phyloP scores from a whole-genome alignment of 176 grass and related monocot genomes.

The Cenchrus americanus region DNA sequence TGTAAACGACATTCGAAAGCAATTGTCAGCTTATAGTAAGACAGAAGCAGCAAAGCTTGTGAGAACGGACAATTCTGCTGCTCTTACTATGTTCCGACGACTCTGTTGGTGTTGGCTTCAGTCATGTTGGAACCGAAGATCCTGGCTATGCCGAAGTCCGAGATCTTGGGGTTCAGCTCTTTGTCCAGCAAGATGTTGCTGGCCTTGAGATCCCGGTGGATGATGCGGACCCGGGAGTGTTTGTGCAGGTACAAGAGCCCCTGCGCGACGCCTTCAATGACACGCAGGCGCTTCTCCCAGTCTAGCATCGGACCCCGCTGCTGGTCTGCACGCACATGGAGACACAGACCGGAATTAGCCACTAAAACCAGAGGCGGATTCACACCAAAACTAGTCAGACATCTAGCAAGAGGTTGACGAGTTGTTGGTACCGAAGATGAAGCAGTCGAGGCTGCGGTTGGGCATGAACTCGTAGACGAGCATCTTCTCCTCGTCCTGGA shows the following conservation, averaged over 20 bases:
- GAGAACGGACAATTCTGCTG: too few relatives aligned
- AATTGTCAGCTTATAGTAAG: neutral
- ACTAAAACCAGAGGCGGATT: neutral
- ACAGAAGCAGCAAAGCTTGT: neutral
- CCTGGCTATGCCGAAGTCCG: conserved; percentile 51
- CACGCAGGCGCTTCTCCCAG: conserved; percentile 39
- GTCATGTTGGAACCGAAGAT: conserved; percentile 51
- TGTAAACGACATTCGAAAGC: neutral
- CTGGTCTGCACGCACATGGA: neutral
- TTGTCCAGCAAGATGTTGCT: conserved; percentile 49
- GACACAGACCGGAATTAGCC: neutral
- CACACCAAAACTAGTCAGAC: too few relatives aligned
- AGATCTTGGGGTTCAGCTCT: conserved; percentile 57
- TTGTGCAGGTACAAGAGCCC: conserved; percentile 60
- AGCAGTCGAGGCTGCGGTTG: conserved; percentile 60
- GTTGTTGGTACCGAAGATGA: conserved; percentile 43
- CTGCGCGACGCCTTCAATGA: conserved; percentile 49
- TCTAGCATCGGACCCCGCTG: neutral
- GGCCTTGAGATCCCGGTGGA: conserved; percentile 58
- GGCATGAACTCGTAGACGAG: conserved; percentile 72
- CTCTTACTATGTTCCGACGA: conserved; percentile 47
- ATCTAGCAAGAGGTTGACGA: too few relatives aligned
- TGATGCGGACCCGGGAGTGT: conserved; percentile 52
- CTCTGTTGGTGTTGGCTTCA: conserved; percentile 52
- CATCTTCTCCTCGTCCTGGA: conserved; percentile 68